A percentile compares a stretch with the other conserved stretches of the same genome.
These are phyloP conservation scores for Boletus rubroflammeus DNA, from an alignment of 768 basidiomycete species.

Conservation along the genomic window DNA sequence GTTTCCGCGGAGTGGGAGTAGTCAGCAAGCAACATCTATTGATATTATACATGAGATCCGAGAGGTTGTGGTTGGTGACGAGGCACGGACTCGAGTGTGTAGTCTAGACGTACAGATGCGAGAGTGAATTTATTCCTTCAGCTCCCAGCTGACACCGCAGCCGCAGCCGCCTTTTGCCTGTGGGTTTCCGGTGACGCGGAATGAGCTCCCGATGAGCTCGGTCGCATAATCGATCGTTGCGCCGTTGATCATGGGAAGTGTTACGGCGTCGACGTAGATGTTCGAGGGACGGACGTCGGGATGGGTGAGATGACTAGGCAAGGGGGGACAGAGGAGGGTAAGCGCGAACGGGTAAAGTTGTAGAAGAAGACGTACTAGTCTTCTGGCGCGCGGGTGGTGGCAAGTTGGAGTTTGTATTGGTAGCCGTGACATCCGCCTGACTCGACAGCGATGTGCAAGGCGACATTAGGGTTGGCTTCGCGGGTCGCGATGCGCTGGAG, in stretches of 20 bases:
- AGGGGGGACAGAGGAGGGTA: background rate
- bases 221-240: conserved; percentile 89
- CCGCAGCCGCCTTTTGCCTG: conserved; percentile 93
- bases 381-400: conserved; percentile 55
- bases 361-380: conserved; percentile 68
- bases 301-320: conserved; percentile 63
- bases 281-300: conserved; percentile 68
- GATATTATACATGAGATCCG: background rate
- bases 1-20: background rate
- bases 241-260: conserved; percentile 80
- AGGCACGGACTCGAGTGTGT: background rate
- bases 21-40: background rate
- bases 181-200: conserved; percentile 80
- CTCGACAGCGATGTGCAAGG: conserved; percentile 80
- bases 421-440: conserved; percentile 98
- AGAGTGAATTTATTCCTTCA: background rate
- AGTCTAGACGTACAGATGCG: background rate
- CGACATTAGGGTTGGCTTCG: conserved; percentile 59
- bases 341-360: background rate
- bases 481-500: conserved; percentile 53
- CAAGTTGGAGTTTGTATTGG: conserved; percentile 89
- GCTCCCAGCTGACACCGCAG: conserved; percentile 93
- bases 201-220: conserved; percentile 92
- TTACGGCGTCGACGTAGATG: conserved; percentile 82
- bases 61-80: background rate